phyloP scores from a whole-genome alignment of 768 basidiomycete genomes.

The Xerocomus spinulosus region DNA sequence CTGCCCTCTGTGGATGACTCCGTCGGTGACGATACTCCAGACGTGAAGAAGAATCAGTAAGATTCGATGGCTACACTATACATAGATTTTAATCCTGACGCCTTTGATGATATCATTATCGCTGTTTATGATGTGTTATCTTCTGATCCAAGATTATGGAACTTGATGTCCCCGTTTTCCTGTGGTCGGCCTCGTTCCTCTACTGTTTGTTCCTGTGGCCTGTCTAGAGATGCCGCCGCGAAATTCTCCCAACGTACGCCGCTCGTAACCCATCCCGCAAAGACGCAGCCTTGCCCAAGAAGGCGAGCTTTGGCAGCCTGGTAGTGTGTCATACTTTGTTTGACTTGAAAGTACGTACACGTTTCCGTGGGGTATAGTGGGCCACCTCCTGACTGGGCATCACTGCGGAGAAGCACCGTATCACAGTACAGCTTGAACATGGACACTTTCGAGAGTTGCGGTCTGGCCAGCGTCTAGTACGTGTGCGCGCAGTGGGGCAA shows the following conservation, averaged over 20 bases:
- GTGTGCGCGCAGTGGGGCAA: not conserved
- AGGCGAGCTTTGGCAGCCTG: slow-evolving; percentile 49
- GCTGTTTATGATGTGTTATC: slow-evolving; percentile 10
- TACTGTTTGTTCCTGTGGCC: not conserved
- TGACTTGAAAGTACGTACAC: slow-evolving; percentile 44
- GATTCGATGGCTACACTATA: not conserved
- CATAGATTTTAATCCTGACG: slow-evolving; percentile 1
- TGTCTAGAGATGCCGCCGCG: slow-evolving; percentile 9
- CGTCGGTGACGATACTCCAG: slow-evolving; percentile 7
- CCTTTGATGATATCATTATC: slow-evolving; percentile 15
- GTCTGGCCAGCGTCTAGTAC: slow-evolving; percentile 42
- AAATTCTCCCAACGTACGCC: slow-evolving; percentile 55
- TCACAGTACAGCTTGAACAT: slow-evolving; percentile 45
- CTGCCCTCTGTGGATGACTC: slow-evolving; percentile 20
- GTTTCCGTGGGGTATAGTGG: slow-evolving; percentile 11
- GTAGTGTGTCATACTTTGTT: slow-evolving; percentile 41
- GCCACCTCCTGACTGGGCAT: slow-evolving; percentile 1
- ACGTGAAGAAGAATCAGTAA: slow-evolving; percentile 31
- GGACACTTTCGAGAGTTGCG: slow-evolving; percentile 48
- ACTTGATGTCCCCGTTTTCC: not conserved
- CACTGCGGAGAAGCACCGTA: slow-evolving; percentile 15
- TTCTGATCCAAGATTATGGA: slow-evolving; percentile 2
- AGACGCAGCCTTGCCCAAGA: slow-evolving; percentile 40
- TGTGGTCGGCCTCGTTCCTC: not conserved
- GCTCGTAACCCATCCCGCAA: slow-evolving; percentile 60